phyloP scores from a whole-genome alignment of 352 stramenopile genomes.

The Pythium phragmiticola region DNA sequence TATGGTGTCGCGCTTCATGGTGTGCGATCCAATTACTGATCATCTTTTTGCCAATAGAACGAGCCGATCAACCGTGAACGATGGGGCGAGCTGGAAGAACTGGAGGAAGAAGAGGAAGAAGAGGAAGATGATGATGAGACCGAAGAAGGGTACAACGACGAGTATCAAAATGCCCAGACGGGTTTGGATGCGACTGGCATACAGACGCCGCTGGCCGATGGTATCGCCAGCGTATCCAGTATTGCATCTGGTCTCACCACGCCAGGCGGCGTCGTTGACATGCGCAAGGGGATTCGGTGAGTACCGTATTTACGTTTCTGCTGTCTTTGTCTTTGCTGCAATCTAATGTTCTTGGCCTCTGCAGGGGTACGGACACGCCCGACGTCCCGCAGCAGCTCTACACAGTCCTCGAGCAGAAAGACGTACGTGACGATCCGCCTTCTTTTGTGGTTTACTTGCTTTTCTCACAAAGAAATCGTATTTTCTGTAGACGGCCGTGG shows the following conservation, averaged over 20 bases:
- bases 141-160: slow-evolving; percentile 29
- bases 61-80: slow-evolving; percentile 59
- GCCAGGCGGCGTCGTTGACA: slow-evolving; percentile 64
- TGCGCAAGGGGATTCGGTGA: slow-evolving; percentile 74
- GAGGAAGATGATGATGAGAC: slow-evolving; percentile 39
- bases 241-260: slow-evolving; percentile 71
- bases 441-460: not conserved
- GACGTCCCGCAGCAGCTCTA: slow-evolving; percentile 72
- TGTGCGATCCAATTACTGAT: not conserved
- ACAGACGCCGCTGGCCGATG: slow-evolving; percentile 56
- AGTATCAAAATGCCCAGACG: slow-evolving; percentile 29
- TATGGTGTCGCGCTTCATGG: not conserved
- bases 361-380: slow-evolving; percentile 56
- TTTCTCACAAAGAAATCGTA: slow-evolving; percentile 3
- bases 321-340: not conserved
- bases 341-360: slow-evolving; percentile 5
- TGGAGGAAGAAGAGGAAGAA: slow-evolving; percentile 54
- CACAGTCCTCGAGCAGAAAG: slow-evolving; percentile 75
- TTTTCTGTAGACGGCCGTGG: slow-evolving; percentile 53
- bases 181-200: slow-evolving; percentile 56
- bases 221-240: slow-evolving; percentile 48
- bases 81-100: slow-evolving; percentile 71
- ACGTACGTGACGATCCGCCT: slow-evolving; percentile 32
- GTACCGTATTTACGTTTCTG: slow-evolving; percentile 3
- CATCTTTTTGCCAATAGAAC: slow-evolving; percentile 17